Percentiles rank a stretch among this genome's conserved stretches.
phyloP scores from a whole-genome alignment of 768 basidiomycete genomes.

The Termitomyces sp. region DNA sequence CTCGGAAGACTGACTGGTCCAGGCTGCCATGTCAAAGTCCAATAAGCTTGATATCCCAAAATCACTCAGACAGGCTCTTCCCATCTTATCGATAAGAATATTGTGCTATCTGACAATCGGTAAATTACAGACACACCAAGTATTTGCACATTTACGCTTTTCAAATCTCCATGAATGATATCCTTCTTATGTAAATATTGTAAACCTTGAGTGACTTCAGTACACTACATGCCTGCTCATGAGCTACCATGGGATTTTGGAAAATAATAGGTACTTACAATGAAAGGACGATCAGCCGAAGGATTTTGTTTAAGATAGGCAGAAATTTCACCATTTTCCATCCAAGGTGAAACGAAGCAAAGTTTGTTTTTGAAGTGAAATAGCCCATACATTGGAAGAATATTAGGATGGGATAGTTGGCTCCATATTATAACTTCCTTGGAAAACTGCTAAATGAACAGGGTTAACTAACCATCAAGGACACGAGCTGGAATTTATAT shows the following conservation, averaged over 20 bases:
- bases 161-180: neutral
- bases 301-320: neutral
- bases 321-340: neutral
- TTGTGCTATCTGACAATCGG: neutral
- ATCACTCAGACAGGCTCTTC: no score
- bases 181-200: neutral
- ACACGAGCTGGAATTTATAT: neutral
- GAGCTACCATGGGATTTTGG: neutral
- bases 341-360: conserved; percentile 1
- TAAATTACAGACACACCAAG: neutral
- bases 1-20: no score
- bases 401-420: neutral
- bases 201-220: neutral
- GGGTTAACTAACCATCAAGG: no score
- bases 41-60: neutral
- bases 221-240: neutral
- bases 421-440: neutral
- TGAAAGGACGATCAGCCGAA: neutral
- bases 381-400: neutral
- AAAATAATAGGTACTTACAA: neutral
- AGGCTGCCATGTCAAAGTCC: neutral
- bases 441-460: neutral
- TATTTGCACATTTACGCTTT: neutral
- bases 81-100: neutral
- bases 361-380: no score